Percentiles rank a stretch among this genome's conserved stretches.
Evolutionary conservation across 78 protist species (phyloP).

Genomic region (Dictyostelium discoideum): dicty_2.7 NC_007090.3:3445001-3445500

Average conservation of each 20-base stretch:
- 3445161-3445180: not conserved
- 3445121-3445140: not conserved
- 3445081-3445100: not conserved
- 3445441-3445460: conserved; percentile 39
- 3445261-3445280: not conserved
- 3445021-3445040: not conserved
- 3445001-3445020: not conserved
- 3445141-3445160: not conserved
- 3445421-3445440: conserved; percentile 50
- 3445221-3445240: not conserved
- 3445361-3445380: not conserved
- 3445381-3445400: conserved; percentile 24
- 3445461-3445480: not conserved
- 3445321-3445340: conserved; percentile 29
- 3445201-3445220: not conserved
- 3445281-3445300: not conserved
- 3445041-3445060: not conserved
- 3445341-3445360: conserved; percentile 52
- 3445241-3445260: not conserved
- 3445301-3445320: not conserved
- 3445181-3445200: not conserved
- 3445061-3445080: no score
- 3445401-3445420: conserved; percentile 2
- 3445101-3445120: not conserved
- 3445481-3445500: not conserved